These are phyloP conservation scores for Penicillium corylophilum DNA, from an alignment of 2,329 filamentous ascomycete genomes.

Conservation along the genomic window DNA sequence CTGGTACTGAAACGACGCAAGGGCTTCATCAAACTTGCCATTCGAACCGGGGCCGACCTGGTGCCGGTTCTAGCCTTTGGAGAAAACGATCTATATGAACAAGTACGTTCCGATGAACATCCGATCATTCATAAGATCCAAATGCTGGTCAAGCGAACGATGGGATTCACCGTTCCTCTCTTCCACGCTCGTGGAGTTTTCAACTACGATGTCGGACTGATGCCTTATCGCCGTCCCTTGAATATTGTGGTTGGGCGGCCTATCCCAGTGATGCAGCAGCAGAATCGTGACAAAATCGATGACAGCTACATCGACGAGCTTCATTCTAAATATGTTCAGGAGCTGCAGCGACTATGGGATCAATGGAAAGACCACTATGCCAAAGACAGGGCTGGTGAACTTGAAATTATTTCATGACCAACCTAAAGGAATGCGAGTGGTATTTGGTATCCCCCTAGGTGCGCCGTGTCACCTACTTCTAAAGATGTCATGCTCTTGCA, in stretches of 20 bases:
- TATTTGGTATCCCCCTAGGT: not conserved
- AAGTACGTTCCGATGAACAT: slow-evolving; percentile 73
- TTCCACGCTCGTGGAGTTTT: slow-evolving; percentile 90
- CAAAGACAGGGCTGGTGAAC: slow-evolving; percentile 42
- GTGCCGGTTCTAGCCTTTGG: slow-evolving; percentile 92
- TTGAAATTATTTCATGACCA: slow-evolving; percentile 44
- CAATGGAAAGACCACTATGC: slow-evolving; percentile 49
- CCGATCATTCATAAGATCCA: slow-evolving; percentile 78
- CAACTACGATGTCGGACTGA: slow-evolving; percentile 94
- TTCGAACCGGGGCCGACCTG: slow-evolving; percentile 87
- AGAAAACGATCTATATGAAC: slow-evolving; percentile 94
- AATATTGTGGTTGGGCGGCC: slow-evolving; percentile 88
- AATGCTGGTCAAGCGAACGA: slow-evolving; percentile 75
- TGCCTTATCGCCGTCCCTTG: slow-evolving; percentile 85
- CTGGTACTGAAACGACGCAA: slow-evolving; percentile 82
- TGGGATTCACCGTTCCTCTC: slow-evolving; percentile 90
- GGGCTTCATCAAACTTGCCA: slow-evolving; percentile 90
- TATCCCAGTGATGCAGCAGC: slow-evolving; percentile 65
- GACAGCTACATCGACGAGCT: slow-evolving; percentile 76
- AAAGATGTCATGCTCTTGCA: not conserved
- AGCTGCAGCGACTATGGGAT: slow-evolving; percentile 48
- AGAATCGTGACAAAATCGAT: slow-evolving; percentile 61
- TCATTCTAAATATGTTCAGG: slow-evolving; percentile 74
- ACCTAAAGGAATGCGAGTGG: not conserved
- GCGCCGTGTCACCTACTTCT: not conserved